These are phyloP conservation scores for Aspergillus proliferans DNA, from an alignment of 2,329 filamentous ascomycete genomes.

Conservation along the genomic window DNA sequence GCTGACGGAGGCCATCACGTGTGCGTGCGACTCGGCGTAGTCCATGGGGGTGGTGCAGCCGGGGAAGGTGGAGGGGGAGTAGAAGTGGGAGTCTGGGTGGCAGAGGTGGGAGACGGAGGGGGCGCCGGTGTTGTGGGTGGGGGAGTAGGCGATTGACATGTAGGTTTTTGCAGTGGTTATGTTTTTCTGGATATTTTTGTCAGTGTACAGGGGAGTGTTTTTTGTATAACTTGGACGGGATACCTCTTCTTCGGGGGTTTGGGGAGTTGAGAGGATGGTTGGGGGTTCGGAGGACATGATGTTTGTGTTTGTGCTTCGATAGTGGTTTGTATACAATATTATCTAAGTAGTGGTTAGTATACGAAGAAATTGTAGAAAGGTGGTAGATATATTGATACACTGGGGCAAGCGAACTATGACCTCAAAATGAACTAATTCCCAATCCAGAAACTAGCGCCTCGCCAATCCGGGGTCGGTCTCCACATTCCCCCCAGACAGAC, in stretches of 20 bases:
- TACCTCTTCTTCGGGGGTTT: slow-evolving; percentile 6
- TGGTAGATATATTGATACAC: too few species aligned
- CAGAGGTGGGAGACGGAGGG: slow-evolving; percentile 30
- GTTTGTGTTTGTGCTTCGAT: background rate
- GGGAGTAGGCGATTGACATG: slow-evolving; percentile 34
- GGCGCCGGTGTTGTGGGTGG: slow-evolving; percentile 28
- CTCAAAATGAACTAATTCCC: background rate
- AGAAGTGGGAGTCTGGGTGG: slow-evolving; percentile 26
- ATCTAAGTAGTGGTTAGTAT: too few species aligned
- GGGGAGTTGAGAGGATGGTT: slow-evolving; percentile 2
- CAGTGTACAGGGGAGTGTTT: background rate
- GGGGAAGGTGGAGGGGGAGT: slow-evolving; percentile 33
- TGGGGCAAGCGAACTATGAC: background rate
- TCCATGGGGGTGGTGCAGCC: slow-evolving; percentile 31
- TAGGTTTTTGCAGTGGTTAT: slow-evolving; percentile 31
- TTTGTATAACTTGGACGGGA: background rate
- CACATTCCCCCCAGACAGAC: background rate
- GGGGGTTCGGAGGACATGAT: slow-evolving; percentile 3
- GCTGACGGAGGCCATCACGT: slow-evolving; percentile 29
- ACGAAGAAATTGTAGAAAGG: too few species aligned
- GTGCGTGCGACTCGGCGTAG: slow-evolving; percentile 32
- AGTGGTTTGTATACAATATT: background rate
- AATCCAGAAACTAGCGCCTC: background rate
- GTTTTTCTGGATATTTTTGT: slow-evolving; percentile 11
- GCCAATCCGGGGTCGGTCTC: background rate